Percentiles rank a stretch among this genome's conserved stretches.
phyloP scores from a whole-genome alignment of 2,329 filamentous ascomycete species.

The Ophiostoma ips region DNA sequence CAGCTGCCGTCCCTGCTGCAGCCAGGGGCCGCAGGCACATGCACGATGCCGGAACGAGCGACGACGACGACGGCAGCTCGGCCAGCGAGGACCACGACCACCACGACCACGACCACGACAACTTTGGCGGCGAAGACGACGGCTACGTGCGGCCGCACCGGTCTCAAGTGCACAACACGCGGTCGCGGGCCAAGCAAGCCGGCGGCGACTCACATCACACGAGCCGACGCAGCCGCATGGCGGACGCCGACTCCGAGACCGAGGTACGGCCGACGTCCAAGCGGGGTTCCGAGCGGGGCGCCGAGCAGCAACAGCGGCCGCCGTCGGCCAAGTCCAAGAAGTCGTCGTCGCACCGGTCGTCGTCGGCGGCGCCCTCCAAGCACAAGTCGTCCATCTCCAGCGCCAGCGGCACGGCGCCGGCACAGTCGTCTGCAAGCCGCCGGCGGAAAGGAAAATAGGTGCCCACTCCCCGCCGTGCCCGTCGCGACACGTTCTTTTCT shows the following conservation, averaged over 20 bases:
- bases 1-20: conserved; percentile 18
- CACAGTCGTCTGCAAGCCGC: conserved; percentile 7
- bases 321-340: conserved; percentile 15
- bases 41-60: conserved; percentile 16
- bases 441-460: conserved; percentile 10
- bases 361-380: conserved; percentile 5
- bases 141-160: no score
- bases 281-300: conserved; percentile 8
- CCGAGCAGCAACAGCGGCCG: no score
- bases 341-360: conserved; percentile 6
- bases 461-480: not conserved
- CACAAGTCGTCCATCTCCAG: conserved; percentile 6
- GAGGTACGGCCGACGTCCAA: conserved; percentile 11
- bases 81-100: conserved; percentile 9
- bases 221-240: conserved; percentile 23
- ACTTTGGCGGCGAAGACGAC: not conserved
- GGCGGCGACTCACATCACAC: not conserved
- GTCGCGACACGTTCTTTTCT: not conserved
- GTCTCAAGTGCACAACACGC: conserved; percentile 11
- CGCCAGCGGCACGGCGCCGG: not conserved
- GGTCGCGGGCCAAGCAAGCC: conserved; percentile 8
- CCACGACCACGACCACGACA: conserved; percentile 16
- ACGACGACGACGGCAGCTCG: conserved; percentile 15
- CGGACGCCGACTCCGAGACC: conserved; percentile 14
- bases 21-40: conserved; percentile 18